These are phyloP conservation scores for Seiridium unicorne DNA, from an alignment of 2,329 filamentous ascomycete species.

Conservation along the genomic window DNA sequence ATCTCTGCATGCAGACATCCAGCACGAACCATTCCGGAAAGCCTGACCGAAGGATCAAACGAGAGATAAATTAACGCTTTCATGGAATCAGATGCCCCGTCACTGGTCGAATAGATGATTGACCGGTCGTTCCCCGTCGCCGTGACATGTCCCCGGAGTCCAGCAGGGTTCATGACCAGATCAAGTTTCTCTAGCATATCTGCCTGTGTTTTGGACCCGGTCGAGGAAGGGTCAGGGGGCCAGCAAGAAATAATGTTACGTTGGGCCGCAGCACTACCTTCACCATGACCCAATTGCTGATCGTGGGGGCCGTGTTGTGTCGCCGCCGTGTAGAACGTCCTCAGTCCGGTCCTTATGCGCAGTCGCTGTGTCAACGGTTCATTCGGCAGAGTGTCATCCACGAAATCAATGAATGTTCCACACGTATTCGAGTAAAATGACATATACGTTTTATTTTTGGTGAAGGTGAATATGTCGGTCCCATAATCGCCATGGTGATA, in stretches of 20 bases:
- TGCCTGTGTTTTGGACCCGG: not conserved
- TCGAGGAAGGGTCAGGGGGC: constrained; percentile 16
- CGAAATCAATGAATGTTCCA: constrained; percentile 58
- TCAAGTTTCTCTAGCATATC: constrained; percentile 11
- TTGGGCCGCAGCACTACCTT: constrained; percentile 3
- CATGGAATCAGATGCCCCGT: constrained; percentile 12
- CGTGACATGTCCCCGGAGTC: constrained; percentile 14
- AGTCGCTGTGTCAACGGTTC: constrained; percentile 32
- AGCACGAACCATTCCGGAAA: constrained; percentile 19
- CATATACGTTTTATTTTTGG: constrained; percentile 52
- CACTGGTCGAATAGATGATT: constrained; percentile 21
- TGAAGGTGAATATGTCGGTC: constrained; percentile 36
- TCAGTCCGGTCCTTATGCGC: constrained; percentile 48
- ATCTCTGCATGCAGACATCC: constrained; percentile 10
- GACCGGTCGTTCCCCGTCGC: constrained; percentile 24
- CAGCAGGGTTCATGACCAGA: constrained; percentile 20
- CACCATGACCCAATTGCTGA: not conserved
- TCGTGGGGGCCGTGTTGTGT: not conserved
- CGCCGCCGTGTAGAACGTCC: constrained; percentile 21
- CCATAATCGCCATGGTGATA: constrained; percentile 50
- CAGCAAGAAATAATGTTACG: constrained; percentile 22
- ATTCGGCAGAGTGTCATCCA: constrained; percentile 45
- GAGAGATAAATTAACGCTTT: constrained; percentile 24
- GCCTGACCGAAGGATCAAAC: constrained; percentile 25
- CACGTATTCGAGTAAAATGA: constrained; percentile 53